phyloP scores from a whole-genome alignment of 2,329 filamentous ascomycete species.

The Talaromyces sp. region DNA sequence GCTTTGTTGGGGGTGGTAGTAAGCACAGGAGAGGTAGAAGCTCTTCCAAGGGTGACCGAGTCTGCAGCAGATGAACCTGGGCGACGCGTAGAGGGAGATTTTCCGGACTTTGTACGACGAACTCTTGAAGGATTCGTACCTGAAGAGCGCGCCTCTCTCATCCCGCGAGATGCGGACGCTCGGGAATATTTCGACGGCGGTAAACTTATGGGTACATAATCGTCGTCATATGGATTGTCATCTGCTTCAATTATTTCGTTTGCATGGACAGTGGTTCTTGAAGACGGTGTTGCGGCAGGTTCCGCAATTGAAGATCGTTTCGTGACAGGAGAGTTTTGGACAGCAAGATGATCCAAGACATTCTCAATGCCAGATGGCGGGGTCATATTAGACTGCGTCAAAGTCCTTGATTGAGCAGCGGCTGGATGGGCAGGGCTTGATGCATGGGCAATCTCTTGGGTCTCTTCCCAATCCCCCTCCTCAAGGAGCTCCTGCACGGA shows the following conservation, averaged over 20 bases:
- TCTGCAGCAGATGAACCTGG: slow-evolving; percentile 7
- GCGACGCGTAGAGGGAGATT: slow-evolving; percentile 12
- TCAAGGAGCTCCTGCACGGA: slow-evolving; percentile 59
- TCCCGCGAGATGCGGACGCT: slow-evolving; percentile 1
- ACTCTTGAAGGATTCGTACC: not conserved
- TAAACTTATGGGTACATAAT: slow-evolving; percentile 7
- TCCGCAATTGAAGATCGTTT: slow-evolving; percentile 3
- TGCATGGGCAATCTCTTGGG: slow-evolving; percentile 34
- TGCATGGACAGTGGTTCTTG: not conserved
- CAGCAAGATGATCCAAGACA: slow-evolving; percentile 34
- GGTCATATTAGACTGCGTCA: slow-evolving; percentile 15
- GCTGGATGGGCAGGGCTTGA: slow-evolving; percentile 1
- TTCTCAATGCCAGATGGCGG: slow-evolving; percentile 33
- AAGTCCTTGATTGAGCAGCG: not conserved
- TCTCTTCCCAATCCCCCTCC: slow-evolving; percentile 42
- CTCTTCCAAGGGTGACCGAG: not conserved
- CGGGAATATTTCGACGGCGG: slow-evolving; percentile 15
- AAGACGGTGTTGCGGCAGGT: not conserved
- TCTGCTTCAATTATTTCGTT: slow-evolving; percentile 12
- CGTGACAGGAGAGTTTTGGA: slow-evolving; percentile 19
- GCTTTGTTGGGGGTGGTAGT: not conserved
- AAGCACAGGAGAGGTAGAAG: slow-evolving; percentile 12
- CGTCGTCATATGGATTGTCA: slow-evolving; percentile 10
- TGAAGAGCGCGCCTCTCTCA: slow-evolving; percentile 3
- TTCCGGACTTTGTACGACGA: slow-evolving; percentile 10